Base-by-base conservation (phyloP, 768 basidiomycete genomes). In the Russula vinacea region DNA sequence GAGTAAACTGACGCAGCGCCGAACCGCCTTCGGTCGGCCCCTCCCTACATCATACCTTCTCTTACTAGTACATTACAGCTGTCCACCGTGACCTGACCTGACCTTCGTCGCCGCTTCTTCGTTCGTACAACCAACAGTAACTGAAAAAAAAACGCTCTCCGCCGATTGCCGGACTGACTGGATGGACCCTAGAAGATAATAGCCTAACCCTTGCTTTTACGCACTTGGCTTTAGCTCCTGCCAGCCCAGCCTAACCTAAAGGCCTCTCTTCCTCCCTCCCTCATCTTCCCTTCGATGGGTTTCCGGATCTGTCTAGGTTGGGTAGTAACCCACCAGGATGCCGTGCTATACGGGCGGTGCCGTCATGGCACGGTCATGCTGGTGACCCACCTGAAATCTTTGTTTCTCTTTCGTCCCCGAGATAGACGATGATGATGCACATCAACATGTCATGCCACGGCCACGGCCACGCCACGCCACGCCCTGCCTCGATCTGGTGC, bases 1-100 rank as follows among this genome's bases (percentile, higher is more conserved):
- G 62, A 57, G 62, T 59, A 59, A 59, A 59, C 49, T 51, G 58
- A 51, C 58, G 26, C 47, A 42, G 19, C 47, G 33, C 47, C 33
- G 45, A 47, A 47, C 44, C n/a, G 5, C 29, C 29, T 29, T 29
- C 29, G 29, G 29, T n/a, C n/a, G n/a, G n/a, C n/a, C 32, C 14
- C 14, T 14, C 44, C 29, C 51, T n/a, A 29, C 29, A 29, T 8
- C 14, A 9, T 16, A 1, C 42, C 44, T 45, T 33, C 29, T 45
- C 44, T 57, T 57, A 32, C 56, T 17, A n/a, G n/a, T n/a, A n/a
- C n/a, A n/a, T 9, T 22, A 17, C 53, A 6, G 22, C 7, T n/a
- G 35, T 19, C 47, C 17, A 44, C 35, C 24, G 8, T 29, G 8
- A 24, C 29, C 29, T n/a, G n/a, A n/a, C n/a, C n/a, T 29, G 29